phyloP scores from a whole-genome alignment of 2,329 filamentous ascomycete species.

The Colletotrichum godetiae region DNA sequence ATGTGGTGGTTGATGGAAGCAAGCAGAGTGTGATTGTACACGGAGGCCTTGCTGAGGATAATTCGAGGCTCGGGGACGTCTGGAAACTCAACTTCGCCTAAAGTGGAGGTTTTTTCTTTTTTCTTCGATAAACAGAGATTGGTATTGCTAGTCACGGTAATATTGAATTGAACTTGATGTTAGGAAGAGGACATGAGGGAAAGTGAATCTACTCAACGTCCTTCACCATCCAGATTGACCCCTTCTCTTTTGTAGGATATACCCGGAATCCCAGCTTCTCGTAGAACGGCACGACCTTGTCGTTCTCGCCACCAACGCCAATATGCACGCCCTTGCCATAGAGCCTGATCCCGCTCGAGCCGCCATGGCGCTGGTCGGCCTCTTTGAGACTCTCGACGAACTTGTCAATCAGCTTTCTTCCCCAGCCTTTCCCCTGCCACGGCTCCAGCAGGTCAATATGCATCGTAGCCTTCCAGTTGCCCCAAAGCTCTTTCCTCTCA shows the following conservation, averaged over 20 bases:
- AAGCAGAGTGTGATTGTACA: constrained; percentile 46
- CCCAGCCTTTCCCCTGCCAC: constrained; percentile 58
- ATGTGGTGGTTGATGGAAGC: constrained; percentile 37
- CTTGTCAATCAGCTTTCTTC: constrained; percentile 51
- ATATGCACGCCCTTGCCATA: constrained; percentile 55
- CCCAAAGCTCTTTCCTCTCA: constrained; percentile 47
- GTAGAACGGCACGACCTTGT: constrained; percentile 60
- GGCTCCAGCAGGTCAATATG: constrained; percentile 59
- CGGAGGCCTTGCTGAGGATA: constrained; percentile 52
- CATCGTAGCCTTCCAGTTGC: constrained; percentile 56
- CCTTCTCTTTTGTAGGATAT: constrained; percentile 47
- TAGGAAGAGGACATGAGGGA: neutral
- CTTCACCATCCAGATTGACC: constrained; percentile 55
- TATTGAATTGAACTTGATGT: neutral
- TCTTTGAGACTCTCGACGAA: constrained; percentile 53
- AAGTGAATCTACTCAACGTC: constrained; percentile 43
- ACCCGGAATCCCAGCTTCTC: constrained; percentile 58
- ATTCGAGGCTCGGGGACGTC: constrained; percentile 51
- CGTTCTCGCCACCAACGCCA: constrained; percentile 58
- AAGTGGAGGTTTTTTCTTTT: too few species aligned
- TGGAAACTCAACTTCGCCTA: constrained; percentile 45
- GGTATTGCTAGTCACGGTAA: neutral
- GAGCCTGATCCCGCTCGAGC: constrained; percentile 26
- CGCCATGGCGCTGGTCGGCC: constrained; percentile 24
- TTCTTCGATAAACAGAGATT: neutral